Conservation (phyloP, 129 eudicot genomes). For the Flaveria linearis region DNA sequence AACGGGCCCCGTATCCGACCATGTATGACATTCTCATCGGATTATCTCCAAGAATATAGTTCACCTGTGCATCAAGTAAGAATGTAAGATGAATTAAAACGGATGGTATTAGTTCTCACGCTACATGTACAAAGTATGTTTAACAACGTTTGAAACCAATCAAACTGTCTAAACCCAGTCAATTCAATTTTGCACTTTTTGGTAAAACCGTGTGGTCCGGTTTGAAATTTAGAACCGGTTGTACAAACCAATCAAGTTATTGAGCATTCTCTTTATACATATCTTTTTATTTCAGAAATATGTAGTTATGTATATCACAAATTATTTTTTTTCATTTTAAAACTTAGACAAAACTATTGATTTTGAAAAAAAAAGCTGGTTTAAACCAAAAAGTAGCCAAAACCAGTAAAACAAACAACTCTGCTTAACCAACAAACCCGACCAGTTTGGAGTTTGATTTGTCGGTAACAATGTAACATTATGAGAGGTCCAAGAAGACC, state of each 20-base stretch:
- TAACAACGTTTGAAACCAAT: not conserved
- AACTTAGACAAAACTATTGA: not conserved
- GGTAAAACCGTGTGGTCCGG: not conserved
- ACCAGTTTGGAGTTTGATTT: not conserved
- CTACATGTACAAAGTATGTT: not conserved
- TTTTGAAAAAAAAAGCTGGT: too few relatives aligned
- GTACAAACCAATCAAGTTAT: too few relatives aligned
- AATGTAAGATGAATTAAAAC: not conserved
- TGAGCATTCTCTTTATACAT: too few relatives aligned
- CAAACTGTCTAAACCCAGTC: too few relatives aligned
- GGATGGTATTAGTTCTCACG: not conserved
- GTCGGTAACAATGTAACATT: not conserved
- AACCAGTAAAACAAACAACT: too few relatives aligned
- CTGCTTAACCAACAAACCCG: too few relatives aligned
- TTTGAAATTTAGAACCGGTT: not conserved
- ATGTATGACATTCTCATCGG: conserved; percentile 87
- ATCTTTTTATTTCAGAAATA: too few relatives aligned
- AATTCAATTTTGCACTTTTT: too few relatives aligned
- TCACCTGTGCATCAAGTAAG: conserved; percentile 52
- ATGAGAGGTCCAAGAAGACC: not conserved
- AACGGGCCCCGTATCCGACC: conserved; percentile 89
- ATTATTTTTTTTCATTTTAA: not conserved
- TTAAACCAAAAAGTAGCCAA: too few relatives aligned
- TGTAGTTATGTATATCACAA: too few relatives aligned
- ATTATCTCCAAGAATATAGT: conserved; percentile 93